Conservation (phyloP, 1,139 yeast genomes). For the Candida freyschussii region DNA sequence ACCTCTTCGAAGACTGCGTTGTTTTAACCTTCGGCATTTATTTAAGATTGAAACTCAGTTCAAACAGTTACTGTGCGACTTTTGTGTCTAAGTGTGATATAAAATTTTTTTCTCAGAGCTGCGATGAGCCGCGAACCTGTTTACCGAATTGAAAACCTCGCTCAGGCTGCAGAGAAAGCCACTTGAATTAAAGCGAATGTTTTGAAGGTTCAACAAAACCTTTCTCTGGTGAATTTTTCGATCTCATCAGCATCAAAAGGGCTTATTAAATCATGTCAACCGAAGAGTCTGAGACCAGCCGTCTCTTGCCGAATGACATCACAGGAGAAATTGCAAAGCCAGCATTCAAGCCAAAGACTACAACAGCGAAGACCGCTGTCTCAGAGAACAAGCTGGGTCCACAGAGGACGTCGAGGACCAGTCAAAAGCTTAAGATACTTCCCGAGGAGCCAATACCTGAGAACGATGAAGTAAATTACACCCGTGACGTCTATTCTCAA, state of each 20-base stretch:
- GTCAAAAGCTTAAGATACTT: slow-evolving; percentile 78
- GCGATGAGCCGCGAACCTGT: slow-evolving; percentile 1
- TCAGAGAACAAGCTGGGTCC: slow-evolving; percentile 55
- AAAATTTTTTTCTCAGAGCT: not conserved
- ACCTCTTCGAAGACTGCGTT: slow-evolving; percentile 52
- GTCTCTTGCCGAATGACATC: not conserved
- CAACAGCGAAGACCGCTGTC: slow-evolving; percentile 4
- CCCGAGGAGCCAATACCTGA: slow-evolving; percentile 70
- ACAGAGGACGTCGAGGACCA: slow-evolving; percentile 82
- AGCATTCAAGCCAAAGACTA: slow-evolving; percentile 1
- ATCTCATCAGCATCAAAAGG: no score
- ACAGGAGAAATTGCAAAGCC: slow-evolving; percentile 2
- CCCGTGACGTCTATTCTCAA: slow-evolving; percentile 69
- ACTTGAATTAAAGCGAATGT: no score
- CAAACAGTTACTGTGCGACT: not conserved
- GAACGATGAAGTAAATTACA: slow-evolving; percentile 34
- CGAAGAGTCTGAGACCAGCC: slow-evolving; percentile 1
- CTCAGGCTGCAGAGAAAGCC: no score
- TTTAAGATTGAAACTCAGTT: not conserved
- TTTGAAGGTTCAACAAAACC: no score
- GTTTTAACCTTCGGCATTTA: slow-evolving; percentile 35
- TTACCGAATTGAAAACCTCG: not conserved
- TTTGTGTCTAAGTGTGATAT: no score
- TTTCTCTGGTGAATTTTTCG: no score
- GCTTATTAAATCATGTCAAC: slow-evolving; percentile 5